A percentile compares a stretch with the other conserved stretches of the same genome.
Evolutionary conservation across 345 rosid species (phyloP).

Genomic region (Laguncularia racemosa): DNA sequence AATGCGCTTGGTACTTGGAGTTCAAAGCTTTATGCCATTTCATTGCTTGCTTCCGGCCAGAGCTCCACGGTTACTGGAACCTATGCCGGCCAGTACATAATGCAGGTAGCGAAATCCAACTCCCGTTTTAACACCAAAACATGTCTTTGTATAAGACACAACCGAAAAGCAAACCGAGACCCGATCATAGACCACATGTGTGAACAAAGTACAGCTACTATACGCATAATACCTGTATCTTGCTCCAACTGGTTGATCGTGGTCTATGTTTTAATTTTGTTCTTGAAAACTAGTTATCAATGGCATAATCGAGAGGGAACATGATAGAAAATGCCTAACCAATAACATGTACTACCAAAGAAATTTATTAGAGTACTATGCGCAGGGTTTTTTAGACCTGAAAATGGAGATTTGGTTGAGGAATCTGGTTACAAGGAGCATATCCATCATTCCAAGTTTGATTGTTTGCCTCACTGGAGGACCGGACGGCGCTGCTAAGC

Average conservation of each 20-base stretch:
- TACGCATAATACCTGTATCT: not conserved
- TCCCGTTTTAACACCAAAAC: too few relatives aligned
- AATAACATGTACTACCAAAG: not conserved
- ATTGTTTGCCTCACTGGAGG: conserved; percentile 18
- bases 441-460: conserved; percentile 19
- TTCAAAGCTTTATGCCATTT: conserved; percentile 6
- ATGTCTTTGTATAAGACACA: too few relatives aligned
- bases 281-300: not conserved
- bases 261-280: not conserved
- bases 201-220: too few relatives aligned
- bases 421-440: conserved; percentile 15
- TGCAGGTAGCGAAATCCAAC: conserved; percentile 1
- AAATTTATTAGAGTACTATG: not conserved
- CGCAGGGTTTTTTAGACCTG: conserved; percentile 1
- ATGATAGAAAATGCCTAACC: not conserved
- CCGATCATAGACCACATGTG: too few relatives aligned
- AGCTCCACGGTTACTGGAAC: conserved; percentile 12
- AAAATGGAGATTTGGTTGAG: conserved; percentile 15
- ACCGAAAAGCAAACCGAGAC: too few relatives aligned
- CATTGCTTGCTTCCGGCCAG: conserved; percentile 11
- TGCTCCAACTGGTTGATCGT: not conserved
- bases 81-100: conserved; percentile 8
- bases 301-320: too few relatives aligned
- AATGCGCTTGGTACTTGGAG: conserved; percentile 7
- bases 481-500: conserved; percentile 15